Evolutionary conservation across 2,329 filamentous ascomycete species (phyloP), one percentile per base, ranked within the genome.

Genomic region (Exophiala oligosperma): DNA sequence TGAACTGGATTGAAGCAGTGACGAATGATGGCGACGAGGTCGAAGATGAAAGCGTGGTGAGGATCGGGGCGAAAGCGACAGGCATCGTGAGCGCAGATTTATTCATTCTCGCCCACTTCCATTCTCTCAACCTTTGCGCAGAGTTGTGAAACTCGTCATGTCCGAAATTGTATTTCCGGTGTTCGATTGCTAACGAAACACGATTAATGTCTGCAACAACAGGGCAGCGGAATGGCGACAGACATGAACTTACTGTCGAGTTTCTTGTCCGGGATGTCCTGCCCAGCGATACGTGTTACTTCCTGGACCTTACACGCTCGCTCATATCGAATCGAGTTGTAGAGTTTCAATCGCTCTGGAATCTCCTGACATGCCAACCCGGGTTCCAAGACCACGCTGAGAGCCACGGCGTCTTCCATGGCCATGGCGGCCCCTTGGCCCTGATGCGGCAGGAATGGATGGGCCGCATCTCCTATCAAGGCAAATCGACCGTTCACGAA

Each of bases 391-490:
- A 90, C 74, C 1, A 81, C 79, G 0, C 77, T 79, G 0, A 90
- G 68, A 0, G 84, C 79, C 0, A 81, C 82, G 0, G 81, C 86
- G 61, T 90, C 87, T 67, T 90, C 87, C 44, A 90, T 88, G 0
- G 87, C 87, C 56, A 83, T 76, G 0, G 74, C 84, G 7, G 80
- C 86, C 1, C 85, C 86, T 67, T 87, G 84, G 0, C 80, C 84
- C 70, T 85, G 83, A 60, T 84, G 81, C 12, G 85, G 87, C 0
- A 85, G 73, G 65, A 89, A 88, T 0, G 87, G 85, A 68, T 90
- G 87, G 0, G 85, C 87, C 0, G 87, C 85, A 67, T 90, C 87
- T 0, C 87, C 87, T 0, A 90, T 70, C 0, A 89, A 69, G 1
- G 79, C 84, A 17, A 88, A 68, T 4, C 75, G 77, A 0, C 72